These are phyloP conservation scores for Jamesozyma lodderae DNA, from an alignment of 805 yeast species.

Conservation along the genomic window DNA sequence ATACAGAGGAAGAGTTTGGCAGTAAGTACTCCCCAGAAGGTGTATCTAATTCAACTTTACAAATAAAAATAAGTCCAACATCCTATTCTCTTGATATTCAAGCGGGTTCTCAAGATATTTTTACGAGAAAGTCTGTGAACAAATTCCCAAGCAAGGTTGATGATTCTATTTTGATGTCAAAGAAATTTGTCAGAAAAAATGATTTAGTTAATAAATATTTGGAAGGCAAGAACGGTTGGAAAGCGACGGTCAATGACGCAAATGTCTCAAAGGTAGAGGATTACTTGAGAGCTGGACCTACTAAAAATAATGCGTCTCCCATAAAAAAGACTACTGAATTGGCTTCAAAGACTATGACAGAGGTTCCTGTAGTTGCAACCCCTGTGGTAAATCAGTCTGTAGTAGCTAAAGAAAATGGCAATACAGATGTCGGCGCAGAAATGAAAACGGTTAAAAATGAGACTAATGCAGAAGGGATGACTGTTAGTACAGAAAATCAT, in stretches of 20 bases:
- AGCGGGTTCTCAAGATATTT: constrained; percentile 68
- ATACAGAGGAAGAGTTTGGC: constrained; percentile 11
- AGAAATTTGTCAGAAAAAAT: too few relatives aligned
- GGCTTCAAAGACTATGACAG: too few relatives aligned
- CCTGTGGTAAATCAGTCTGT: background rate
- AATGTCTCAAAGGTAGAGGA: background rate
- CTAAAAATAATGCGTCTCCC: too few relatives aligned
- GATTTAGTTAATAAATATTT: constrained; percentile 33
- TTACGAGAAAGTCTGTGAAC: constrained; percentile 51
- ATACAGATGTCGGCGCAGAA: too few relatives aligned
- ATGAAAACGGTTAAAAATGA: too few relatives aligned
- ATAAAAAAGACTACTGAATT: too few relatives aligned
- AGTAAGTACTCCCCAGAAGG: constrained; percentile 40
- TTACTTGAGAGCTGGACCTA: too few relatives aligned
- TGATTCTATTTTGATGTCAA: too few relatives aligned
- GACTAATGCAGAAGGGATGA: too few relatives aligned
- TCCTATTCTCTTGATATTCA: constrained; percentile 78
- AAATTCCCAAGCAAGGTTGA: constrained; percentile 24
- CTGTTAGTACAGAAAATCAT: too few relatives aligned
- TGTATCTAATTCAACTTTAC: constrained; percentile 55
- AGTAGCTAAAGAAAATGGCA: background rate
- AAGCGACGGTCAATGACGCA: constrained; percentile 28
- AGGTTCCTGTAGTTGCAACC: too few relatives aligned
- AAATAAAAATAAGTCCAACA: constrained; percentile 69
- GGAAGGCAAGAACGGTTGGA: constrained; percentile 53